A percentile compares a stretch with the other conserved stretches of the same genome.
phyloP scores from a whole-genome alignment of 2,329 filamentous ascomycete genomes.

The Orbilia blumenaviensis region DNA sequence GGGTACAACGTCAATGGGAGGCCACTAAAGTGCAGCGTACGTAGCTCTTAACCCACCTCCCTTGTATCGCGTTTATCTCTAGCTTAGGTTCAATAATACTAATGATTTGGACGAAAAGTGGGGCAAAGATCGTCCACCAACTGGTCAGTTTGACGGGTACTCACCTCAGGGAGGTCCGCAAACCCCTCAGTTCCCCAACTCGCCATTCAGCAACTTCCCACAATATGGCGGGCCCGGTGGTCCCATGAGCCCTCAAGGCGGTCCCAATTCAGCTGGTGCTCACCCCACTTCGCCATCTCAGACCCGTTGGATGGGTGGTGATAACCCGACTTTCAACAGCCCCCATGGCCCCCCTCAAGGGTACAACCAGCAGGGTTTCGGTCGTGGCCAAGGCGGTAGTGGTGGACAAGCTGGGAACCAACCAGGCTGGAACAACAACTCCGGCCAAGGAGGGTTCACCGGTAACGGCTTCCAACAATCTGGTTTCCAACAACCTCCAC shows the following conservation, averaged over 20 bases:
- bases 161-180: slow-evolving; percentile 76
- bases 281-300: slow-evolving; percentile 49
- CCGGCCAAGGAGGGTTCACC: slow-evolving; percentile 46
- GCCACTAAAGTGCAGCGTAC: slow-evolving; percentile 97
- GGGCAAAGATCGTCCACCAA: slow-evolving; percentile 98
- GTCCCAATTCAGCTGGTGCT: slow-evolving; percentile 41
- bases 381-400: slow-evolving; percentile 41
- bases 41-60: slow-evolving; percentile 62
- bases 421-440: slow-evolving; percentile 47
- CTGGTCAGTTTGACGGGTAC: slow-evolving; percentile 81
- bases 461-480: slow-evolving; percentile 49
- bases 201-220: slow-evolving; percentile 84
- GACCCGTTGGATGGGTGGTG: slow-evolving; percentile 42
- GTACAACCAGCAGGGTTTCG: slow-evolving; percentile 50
- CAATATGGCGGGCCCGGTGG: slow-evolving; percentile 81
- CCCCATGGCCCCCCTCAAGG: slow-evolving; percentile 43
- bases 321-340: slow-evolving; percentile 51
- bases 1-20: slow-evolving; percentile 98
- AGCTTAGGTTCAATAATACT: neutral
- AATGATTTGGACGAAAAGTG: slow-evolving; percentile 70
- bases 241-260: slow-evolving; percentile 66
- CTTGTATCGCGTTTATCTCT: neutral
- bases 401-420: slow-evolving; percentile 31
- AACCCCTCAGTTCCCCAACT: slow-evolving; percentile 77
- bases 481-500: slow-evolving; percentile 49